A percentile compares a stretch with the other conserved stretches of the same genome.
These are phyloP conservation scores for Fusarium redolens DNA, from an alignment of 2,329 filamentous ascomycete species.

Conservation along the genomic window DNA sequence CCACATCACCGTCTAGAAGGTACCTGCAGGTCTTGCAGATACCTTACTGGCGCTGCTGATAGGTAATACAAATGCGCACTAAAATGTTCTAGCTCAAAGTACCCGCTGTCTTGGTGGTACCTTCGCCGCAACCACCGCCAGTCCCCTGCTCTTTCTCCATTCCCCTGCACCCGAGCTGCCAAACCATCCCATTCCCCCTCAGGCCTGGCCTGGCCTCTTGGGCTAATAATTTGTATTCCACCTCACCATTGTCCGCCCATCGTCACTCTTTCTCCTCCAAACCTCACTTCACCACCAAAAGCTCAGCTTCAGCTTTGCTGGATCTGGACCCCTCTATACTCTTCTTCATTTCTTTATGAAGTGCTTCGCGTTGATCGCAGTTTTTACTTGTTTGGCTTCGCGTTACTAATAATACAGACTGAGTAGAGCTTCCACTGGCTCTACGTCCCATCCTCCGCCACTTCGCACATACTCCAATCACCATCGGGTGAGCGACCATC, in stretches of 20 bases:
- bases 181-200: constrained; percentile 42
- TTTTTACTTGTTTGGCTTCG: constrained; percentile 25
- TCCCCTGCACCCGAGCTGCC: constrained; percentile 41
- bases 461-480: constrained; percentile 20
- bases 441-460: constrained; percentile 3
- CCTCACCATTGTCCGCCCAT: constrained; percentile 23
- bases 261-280: constrained; percentile 31
- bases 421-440: constrained; percentile 4
- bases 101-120: constrained; percentile 29
- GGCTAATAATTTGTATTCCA: constrained; percentile 38
- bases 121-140: constrained; percentile 32
- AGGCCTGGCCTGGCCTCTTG: not conserved
- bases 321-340: constrained; percentile 17
- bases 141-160: constrained; percentile 29
- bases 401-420: constrained; percentile 42
- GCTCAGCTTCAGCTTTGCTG: constrained; percentile 17
- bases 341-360: constrained; percentile 34
- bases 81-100: constrained; percentile 25
- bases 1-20: constrained; percentile 37
- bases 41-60: constrained; percentile 15
- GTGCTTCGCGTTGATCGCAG: constrained; percentile 44
- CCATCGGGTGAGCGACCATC: constrained; percentile 25
- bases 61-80: not conserved
- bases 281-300: constrained; percentile 18
- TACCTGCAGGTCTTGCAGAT: constrained; percentile 29